Evolutionary conservation across 2,329 filamentous ascomycete genomes (phyloP), one percentile per base, ranked within the genome.

Genomic region (Colletotrichum musicola): DNA sequence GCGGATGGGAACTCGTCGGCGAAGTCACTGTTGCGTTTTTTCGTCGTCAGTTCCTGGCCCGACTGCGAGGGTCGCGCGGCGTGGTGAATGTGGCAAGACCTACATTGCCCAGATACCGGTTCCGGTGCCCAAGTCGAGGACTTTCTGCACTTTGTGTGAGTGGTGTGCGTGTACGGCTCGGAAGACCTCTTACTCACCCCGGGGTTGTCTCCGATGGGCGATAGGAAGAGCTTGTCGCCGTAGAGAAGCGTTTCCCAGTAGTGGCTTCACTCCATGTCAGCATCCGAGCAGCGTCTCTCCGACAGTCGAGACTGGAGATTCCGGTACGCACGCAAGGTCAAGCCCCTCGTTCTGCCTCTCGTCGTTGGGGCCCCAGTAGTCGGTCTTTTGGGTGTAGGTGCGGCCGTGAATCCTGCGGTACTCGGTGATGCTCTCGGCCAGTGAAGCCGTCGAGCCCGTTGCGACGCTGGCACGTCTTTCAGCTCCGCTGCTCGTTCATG

Each of bases 21-120:
- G 60, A 80, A 76, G 71, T 88, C 87, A 69, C 89, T 88, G 64
- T 2, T 2, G 12, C 38, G 22, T 30, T 5, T n/a, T n/a, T n/a
- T n/a, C n/a, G n/a, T n/a, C 12, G 25, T 6, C 38, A 44, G 14
- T 4, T 4, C 2, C 10, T 27, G 38, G 18, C n/a, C 9, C n/a
- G 35, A 1, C 4, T 25, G 22, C 22, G 22, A 25, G 3, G 22
- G 2, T 22, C 22, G 22, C 4, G 22, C 22, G 22, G 22, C 3
- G 22, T 25, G 22, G 4, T 25, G 22, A 25, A 25, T 25, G 22
- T 25, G 22, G 22, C 22, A 25, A 25, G 22, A 22, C 61, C 16
- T 22, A 64, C 62, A 64, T 59, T 16, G 62, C 62, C 62, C 62
- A 64, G 16, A 58, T 64, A 1, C 62, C 62, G n/a, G 62, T 64